A percentile compares a stretch with the other conserved stretches of the same genome.
Conservation (phyloP, 495 filamentous ascomycete genomes). For the Neurospora sp. region DNA sequence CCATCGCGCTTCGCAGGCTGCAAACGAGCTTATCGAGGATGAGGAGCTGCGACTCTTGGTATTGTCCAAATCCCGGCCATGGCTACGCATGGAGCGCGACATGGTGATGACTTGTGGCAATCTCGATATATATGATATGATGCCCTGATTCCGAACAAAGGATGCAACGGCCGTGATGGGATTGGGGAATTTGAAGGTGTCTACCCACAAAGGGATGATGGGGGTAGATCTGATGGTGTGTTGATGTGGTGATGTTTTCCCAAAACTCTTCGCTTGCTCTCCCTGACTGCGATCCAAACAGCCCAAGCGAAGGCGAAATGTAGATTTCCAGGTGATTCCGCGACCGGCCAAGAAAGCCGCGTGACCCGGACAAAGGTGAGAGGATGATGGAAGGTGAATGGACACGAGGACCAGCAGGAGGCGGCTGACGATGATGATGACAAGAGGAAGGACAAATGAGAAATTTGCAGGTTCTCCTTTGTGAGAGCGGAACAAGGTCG, state of each 20-base stretch:
- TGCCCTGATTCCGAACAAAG: neutral
- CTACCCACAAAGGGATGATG: neutral
- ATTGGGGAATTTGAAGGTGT: neutral
- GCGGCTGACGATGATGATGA: neutral
- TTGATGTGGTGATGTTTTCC: neutral
- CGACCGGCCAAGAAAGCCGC: neutral
- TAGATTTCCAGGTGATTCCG: neutral
- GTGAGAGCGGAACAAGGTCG: neutral
- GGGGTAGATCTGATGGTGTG: neutral
- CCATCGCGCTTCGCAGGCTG: conserved; percentile 1
- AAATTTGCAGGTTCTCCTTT: neutral
- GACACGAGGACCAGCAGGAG: neutral
- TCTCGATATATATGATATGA: neutral
- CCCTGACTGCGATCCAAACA: neutral
- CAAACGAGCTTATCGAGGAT: neutral
- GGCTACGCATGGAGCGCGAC: neutral
- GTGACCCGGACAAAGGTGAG: neutral
- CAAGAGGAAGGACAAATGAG: neutral
- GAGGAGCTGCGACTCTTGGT: neutral
- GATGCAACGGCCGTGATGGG: neutral
- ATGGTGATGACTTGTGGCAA: neutral
- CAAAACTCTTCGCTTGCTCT: neutral
- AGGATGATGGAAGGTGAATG: neutral
- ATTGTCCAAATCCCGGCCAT: neutral
- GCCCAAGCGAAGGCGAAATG: neutral